These are phyloP conservation scores for Fraxinus velutina DNA, from an alignment of 305 asterid genomes.

Conservation along the genomic window DNA sequence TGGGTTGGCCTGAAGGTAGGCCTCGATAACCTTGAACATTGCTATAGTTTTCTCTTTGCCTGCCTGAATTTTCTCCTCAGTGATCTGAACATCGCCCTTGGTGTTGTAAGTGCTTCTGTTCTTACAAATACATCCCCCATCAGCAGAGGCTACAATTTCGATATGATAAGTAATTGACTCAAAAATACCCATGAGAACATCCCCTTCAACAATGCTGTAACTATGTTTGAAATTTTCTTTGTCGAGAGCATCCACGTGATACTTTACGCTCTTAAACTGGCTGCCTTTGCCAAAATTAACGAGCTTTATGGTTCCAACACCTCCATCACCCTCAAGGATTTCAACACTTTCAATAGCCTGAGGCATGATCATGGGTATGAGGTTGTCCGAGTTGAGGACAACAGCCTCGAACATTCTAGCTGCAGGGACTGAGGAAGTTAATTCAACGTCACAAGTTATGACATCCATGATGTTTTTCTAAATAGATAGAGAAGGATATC, in stretches of 20 bases:
- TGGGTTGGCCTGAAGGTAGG: constrained; percentile 21
- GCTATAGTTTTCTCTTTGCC: constrained; percentile 31
- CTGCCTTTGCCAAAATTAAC: constrained; percentile 32
- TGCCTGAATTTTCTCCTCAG: constrained; percentile 31
- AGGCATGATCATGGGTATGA: constrained; percentile 34
- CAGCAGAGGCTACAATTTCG: constrained; percentile 26
- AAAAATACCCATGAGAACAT: constrained; percentile 21
- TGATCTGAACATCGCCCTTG: constrained; percentile 30
- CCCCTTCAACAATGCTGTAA: constrained; percentile 32
- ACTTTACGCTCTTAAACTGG: constrained; percentile 1
- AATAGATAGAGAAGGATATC: not conserved
- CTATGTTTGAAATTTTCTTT: not conserved
- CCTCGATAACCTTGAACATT: constrained; percentile 22
- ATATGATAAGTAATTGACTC: constrained; percentile 25
- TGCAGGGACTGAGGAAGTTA: constrained; percentile 32
- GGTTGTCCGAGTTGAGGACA: constrained; percentile 35
- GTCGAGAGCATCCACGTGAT: constrained; percentile 23
- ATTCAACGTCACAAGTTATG: constrained; percentile 23
- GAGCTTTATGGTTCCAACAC: constrained; percentile 29
- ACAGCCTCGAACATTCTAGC: constrained; percentile 45
- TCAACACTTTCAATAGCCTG: constrained; percentile 26
- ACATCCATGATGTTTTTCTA: constrained; percentile 26
- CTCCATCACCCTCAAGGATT: constrained; percentile 33
- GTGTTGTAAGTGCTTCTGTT: constrained; percentile 20
- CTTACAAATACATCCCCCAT: constrained; percentile 33